Base-by-base conservation (phyloP, 768 basidiomycete genomes). In the Tylopilus rubrobrunneus region DNA sequence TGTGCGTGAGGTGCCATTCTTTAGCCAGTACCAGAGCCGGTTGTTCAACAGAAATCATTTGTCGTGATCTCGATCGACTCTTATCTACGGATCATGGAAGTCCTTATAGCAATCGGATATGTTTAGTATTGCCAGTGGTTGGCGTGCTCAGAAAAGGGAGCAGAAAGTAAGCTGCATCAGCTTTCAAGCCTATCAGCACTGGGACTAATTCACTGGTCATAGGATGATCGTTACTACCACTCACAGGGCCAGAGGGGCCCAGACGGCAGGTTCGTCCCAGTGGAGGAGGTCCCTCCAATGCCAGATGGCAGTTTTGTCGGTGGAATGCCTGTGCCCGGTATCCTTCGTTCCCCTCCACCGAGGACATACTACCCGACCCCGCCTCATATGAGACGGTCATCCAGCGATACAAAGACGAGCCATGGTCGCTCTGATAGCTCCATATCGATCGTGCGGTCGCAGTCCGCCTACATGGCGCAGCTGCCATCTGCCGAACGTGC, bases 101-200 rank as follows among this genome's bases (percentile, higher is more conserved):
- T 19, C n/a, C 5, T 39, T 19, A 39, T 21, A 23, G 39, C 40
- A 33, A 29, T 37, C 34, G 39, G 50, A 19, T 44, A 90, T 92
- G 88, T 90, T 91, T 66, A 83, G 79, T 53, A 73, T 83, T 50
- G n/a, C n/a, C n/a, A n/a, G n/a, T n/a, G 91, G 90, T 52, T 92
- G 89, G 89, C 80, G 79, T 60, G 87, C 88, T 34, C 76, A 76
- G 15, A 78, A 82, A 49, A 78, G 79, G 56, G 90, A 85, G 3
- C 72, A 78, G 48, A 78, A 78, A 72, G 84, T 78, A 58, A 54
- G 73, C 63, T 0, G 14, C 21, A 51, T 28, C 8, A 49, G 10
- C 40, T 44, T 31, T 31, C 31, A 31, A 31, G 21, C 5, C 2
- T 31, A 10, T 37, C 17, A 25, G 43, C 4, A 43, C 29, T 44